Conservation (phyloP, 2,329 filamentous ascomycete genomes). For the Phialophora tarda region DNA sequence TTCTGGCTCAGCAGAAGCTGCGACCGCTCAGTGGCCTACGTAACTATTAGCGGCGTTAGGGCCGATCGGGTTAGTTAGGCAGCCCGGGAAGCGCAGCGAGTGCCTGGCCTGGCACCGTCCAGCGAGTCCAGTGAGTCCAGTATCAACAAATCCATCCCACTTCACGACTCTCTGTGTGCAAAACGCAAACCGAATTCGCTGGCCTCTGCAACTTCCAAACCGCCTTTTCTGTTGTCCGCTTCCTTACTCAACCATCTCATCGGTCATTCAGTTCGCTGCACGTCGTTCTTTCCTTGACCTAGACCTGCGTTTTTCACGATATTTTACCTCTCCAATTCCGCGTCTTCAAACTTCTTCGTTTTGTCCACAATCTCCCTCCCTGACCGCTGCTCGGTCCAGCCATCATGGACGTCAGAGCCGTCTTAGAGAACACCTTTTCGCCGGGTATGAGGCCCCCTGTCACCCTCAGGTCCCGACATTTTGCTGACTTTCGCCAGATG, state of each 20-base stretch:
- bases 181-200: slow-evolving; percentile 22
- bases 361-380: slow-evolving; percentile 20
- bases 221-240: slow-evolving; percentile 12
- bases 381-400: slow-evolving; percentile 35
- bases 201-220: slow-evolving; percentile 27
- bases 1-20: not conserved
- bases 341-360: slow-evolving; percentile 21
- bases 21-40: slow-evolving; percentile 5
- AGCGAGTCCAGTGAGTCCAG: not conserved
- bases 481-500: slow-evolving; percentile 67
- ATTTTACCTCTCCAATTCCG: slow-evolving; percentile 10
- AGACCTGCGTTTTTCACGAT: slow-evolving; percentile 23
- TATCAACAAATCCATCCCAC: slow-evolving; percentile 29
- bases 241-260: slow-evolving; percentile 5
- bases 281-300: slow-evolving; percentile 39
- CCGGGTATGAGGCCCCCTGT: slow-evolving; percentile 68
- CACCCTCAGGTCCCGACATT: slow-evolving; percentile 38
- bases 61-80: slow-evolving; percentile 8
- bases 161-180: slow-evolving; percentile 25
- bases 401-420: slow-evolving; percentile 96
- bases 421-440: slow-evolving; percentile 95
- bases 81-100: slow-evolving; percentile 16
- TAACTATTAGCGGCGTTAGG: not conserved
- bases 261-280: slow-evolving; percentile 10
- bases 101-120: slow-evolving; percentile 3